phyloP scores from a whole-genome alignment of 2,329 filamentous ascomycete species.

The Escovopsis sp. region DNA sequence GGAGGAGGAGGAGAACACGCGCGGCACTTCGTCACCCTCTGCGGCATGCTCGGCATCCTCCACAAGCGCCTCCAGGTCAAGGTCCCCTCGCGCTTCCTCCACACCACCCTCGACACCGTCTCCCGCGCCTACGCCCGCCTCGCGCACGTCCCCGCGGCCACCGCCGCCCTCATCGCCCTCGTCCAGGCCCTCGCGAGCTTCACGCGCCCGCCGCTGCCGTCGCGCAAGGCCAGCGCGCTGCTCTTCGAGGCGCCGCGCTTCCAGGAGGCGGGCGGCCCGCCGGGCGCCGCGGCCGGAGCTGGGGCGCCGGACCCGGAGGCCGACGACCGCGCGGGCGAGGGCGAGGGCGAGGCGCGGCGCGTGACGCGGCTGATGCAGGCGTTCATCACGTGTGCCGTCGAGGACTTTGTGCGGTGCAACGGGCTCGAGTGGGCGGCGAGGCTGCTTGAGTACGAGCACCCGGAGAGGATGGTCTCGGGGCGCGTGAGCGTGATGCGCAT shows the following conservation, averaged over 20 bases:
- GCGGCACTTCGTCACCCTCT: constrained; percentile 45
- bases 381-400: constrained; percentile 64
- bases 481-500: constrained; percentile 46
- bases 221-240: constrained; percentile 41
- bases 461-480: constrained; percentile 46
- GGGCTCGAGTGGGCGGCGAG: constrained; percentile 47
- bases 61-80: constrained; percentile 64
- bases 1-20: constrained; percentile 7
- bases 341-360: constrained; percentile 42
- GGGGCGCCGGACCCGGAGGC: constrained; percentile 47
- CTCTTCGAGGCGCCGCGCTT: constrained; percentile 34
- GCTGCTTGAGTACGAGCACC: constrained; percentile 53
- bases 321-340: constrained; percentile 20
- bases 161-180: constrained; percentile 54
- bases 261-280: constrained; percentile 34
- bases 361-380: constrained; percentile 53
- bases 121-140: constrained; percentile 53
- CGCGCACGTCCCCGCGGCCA: constrained; percentile 49
- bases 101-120: constrained; percentile 60
- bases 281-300: constrained; percentile 22
- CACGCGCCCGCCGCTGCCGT: constrained; percentile 48
- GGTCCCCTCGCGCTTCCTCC: constrained; percentile 64
- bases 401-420: constrained; percentile 53
- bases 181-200: constrained; percentile 53
- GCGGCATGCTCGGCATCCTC: constrained; percentile 58